Percentiles rank a stretch among this genome's conserved stretches.
These are phyloP conservation scores for Amanita exitialis DNA, from an alignment of 768 basidiomycete species.

Conservation along the genomic window DNA sequence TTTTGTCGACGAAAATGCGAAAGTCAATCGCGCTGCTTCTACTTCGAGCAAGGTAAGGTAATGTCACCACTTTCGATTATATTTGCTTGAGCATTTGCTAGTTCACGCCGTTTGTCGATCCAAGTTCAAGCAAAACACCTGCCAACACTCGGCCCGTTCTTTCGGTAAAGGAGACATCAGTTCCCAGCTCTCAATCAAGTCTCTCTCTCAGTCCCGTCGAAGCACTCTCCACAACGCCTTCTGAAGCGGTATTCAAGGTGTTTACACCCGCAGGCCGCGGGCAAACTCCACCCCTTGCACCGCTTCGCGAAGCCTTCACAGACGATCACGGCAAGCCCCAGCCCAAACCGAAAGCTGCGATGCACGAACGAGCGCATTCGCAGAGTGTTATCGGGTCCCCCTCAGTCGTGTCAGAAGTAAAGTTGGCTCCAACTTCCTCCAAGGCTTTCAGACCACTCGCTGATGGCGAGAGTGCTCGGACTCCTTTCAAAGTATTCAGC, in stretches of 20 bases:
- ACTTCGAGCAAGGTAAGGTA: constrained; percentile 26
- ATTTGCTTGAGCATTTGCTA: constrained; percentile 14
- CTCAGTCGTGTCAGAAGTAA: constrained; percentile 13
- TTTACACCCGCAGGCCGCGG: constrained; percentile 46
- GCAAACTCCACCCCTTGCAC: constrained; percentile 25
- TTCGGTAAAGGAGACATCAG: constrained; percentile 36
- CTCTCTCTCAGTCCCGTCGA: constrained; percentile 14
- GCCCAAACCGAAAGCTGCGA: constrained; percentile 22
- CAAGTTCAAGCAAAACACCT: constrained; percentile 36
- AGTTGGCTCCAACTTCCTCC: constrained; percentile 7
- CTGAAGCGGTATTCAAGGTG: constrained; percentile 45
- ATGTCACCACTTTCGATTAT: not conserved
- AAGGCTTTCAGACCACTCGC: constrained; percentile 28
- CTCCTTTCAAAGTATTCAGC: constrained; percentile 63
- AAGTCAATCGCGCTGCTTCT: constrained; percentile 34
- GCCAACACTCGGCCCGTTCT: constrained; percentile 32
- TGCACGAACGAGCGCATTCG: constrained; percentile 35
- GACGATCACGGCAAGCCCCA: constrained; percentile 33
- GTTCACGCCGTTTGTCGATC: constrained; percentile 63
- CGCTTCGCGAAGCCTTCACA: constrained; percentile 33
- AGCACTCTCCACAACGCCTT: constrained; percentile 20
- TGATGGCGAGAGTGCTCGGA: constrained; percentile 30
- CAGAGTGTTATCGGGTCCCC: constrained; percentile 20
- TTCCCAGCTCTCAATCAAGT: constrained; percentile 17
- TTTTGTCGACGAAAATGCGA: constrained; percentile 54